These are phyloP conservation scores for Grigorovia yakushimaensis DNA, from an alignment of 805 yeast species.

Conservation along the genomic window DNA sequence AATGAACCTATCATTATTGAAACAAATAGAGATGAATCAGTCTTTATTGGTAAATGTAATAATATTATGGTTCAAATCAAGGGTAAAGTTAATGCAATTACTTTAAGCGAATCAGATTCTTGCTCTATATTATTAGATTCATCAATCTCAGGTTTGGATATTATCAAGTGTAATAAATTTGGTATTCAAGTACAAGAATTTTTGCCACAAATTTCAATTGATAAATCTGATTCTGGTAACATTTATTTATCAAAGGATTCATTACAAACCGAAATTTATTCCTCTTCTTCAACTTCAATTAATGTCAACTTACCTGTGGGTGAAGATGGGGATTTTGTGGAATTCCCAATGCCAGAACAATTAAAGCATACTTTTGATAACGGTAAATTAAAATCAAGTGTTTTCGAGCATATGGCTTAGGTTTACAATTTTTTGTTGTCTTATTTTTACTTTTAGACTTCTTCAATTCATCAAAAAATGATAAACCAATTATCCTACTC, in stretches of 20 bases:
- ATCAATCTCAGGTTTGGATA: slow-evolving; percentile 77
- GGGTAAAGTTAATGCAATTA: slow-evolving; percentile 87
- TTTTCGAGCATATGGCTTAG: slow-evolving; percentile 77
- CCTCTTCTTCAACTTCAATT: slow-evolving; percentile 76
- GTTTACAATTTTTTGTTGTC: background rate
- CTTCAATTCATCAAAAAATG: no score
- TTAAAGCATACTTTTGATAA: slow-evolving; percentile 57
- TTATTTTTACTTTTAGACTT: background rate
- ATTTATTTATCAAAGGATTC: slow-evolving; percentile 67
- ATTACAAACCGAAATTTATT: slow-evolving; percentile 66
- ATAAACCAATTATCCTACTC: no score
- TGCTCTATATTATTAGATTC: slow-evolving; percentile 76
- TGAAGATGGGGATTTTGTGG: slow-evolving; percentile 64
- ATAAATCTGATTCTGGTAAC: slow-evolving; percentile 79
- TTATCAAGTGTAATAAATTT: slow-evolving; percentile 70
- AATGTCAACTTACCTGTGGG: slow-evolving; percentile 74
- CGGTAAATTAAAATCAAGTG: slow-evolving; percentile 56
- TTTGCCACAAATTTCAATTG: slow-evolving; percentile 77
- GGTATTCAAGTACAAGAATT: slow-evolving; percentile 80
- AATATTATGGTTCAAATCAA: slow-evolving; percentile 68
- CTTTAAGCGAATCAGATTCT: slow-evolving; percentile 61
- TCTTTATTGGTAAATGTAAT: slow-evolving; percentile 75
- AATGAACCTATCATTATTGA: slow-evolving; percentile 49
- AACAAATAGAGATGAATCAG: slow-evolving; percentile 77
- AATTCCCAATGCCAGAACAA: slow-evolving; percentile 86